Evolutionary conservation across 345 rosid species (phyloP).

Genomic region (Lagerstroemia speciosa): DNA sequence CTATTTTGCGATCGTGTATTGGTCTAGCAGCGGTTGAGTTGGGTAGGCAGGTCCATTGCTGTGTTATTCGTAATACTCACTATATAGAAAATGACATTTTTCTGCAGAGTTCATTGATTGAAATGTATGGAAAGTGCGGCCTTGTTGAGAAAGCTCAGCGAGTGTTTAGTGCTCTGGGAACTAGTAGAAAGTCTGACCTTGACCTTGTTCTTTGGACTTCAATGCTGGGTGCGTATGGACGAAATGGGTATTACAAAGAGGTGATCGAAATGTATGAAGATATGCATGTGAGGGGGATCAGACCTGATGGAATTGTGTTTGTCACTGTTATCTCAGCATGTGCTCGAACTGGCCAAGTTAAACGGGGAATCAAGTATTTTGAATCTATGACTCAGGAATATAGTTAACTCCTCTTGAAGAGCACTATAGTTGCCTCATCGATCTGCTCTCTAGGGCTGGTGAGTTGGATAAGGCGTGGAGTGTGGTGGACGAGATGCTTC

Average conservation of each 20-base stretch:
- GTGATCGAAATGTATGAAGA: constrained; percentile 30
- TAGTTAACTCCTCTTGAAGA: constrained; percentile 32
- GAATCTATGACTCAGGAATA: constrained; percentile 31
- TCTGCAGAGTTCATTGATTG: constrained; percentile 49
- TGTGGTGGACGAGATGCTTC: constrained; percentile 32
- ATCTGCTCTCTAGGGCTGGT: constrained; percentile 48
- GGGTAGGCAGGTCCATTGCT: constrained; percentile 46
- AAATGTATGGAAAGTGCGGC: constrained; percentile 58
- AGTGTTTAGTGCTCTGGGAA: constrained; percentile 31
- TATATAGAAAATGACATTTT: constrained; percentile 30
- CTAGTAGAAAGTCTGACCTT: constrained; percentile 23
- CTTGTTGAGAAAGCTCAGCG: constrained; percentile 29
- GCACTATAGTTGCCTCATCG: constrained; percentile 51
- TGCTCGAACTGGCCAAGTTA: constrained; percentile 43
- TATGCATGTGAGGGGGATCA: constrained; percentile 31
- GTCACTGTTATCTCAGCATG: constrained; percentile 53
- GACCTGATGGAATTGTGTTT: constrained; percentile 45
- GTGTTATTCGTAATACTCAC: constrained; percentile 19
- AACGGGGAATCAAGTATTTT: constrained; percentile 40
- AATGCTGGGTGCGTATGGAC: constrained; percentile 39
- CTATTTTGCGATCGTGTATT: constrained; percentile 23
- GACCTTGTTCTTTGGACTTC: constrained; percentile 60
- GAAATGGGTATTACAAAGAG: constrained; percentile 30
- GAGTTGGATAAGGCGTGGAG: constrained; percentile 42
- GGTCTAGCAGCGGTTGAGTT: constrained; percentile 33